phyloP scores from a whole-genome alignment of 257 asterid species.

The Pogostemon cablin region DNA sequence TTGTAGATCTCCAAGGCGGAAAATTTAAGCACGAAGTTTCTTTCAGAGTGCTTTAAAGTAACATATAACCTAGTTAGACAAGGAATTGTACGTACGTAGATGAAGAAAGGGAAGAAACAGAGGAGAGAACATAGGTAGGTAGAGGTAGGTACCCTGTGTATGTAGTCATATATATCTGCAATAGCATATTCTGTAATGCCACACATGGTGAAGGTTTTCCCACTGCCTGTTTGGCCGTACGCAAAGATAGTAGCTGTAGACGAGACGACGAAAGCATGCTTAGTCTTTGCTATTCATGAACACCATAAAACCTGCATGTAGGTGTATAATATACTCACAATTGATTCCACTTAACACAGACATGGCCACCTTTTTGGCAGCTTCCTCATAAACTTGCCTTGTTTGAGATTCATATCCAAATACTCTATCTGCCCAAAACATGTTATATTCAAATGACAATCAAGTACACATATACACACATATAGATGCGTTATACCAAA shows the following conservation, averaged over 20 bases:
- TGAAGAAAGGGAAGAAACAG: conserved; percentile 5
- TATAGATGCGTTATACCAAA: conserved; percentile 47
- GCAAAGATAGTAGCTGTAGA: conserved; percentile 74
- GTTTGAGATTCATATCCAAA: conserved; percentile 66
- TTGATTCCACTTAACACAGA: conserved; percentile 83
- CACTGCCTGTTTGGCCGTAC: conserved; percentile 67
- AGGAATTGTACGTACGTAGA: background rate
- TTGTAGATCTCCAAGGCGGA: conserved; percentile 98
- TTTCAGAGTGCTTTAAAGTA: conserved; percentile 41
- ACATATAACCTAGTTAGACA: conserved; percentile 2
- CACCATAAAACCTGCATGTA: too few species aligned
- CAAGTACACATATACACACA: background rate
- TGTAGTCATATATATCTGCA: conserved; percentile 54
- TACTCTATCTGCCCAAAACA: conserved; percentile 63
- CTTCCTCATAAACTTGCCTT: conserved; percentile 74
- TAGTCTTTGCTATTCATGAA: background rate
- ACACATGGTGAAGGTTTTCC: conserved; percentile 60
- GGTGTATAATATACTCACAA: conserved; percentile 52
- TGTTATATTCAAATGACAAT: background rate
- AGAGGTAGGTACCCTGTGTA: conserved; percentile 35
- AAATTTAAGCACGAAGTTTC: conserved; percentile 65
- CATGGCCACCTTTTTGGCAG: conserved; percentile 78
- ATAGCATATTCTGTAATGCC: conserved; percentile 52
- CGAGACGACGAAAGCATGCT: conserved; percentile 13
- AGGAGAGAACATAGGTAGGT: background rate